Evolutionary conservation across 1,284 basidiomycete species (phyloP), one percentile per base, ranked within the genome.

Genomic region (Ustilago loliicola): DNA sequence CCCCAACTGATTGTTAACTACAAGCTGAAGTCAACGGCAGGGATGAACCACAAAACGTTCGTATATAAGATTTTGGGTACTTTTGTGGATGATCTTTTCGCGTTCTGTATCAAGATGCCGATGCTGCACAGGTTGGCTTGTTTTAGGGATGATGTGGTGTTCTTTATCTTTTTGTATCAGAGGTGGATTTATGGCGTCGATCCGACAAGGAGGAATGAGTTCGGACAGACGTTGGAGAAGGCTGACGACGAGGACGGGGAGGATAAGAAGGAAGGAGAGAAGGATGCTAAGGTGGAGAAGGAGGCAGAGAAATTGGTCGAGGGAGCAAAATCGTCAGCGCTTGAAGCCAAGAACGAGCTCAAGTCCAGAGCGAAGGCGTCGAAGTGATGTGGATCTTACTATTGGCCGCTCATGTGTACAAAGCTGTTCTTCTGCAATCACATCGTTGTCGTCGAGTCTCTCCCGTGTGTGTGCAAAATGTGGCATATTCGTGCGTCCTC

Each of bases 1-100:
- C 82, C 82, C 1, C 81, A 82, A 60, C 60, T 80, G 11, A 82
- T 82, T 50, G 76, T 82, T 89, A 96, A 98, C 88, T 97, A 96
- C 89, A 96, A 97, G 65, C 72, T 86, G 75, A 87, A 93, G 91
- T 93, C 91, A 84, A 94, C 95, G 42, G 92, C 94, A 42, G 94
- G 96, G 85, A 94, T 96, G 92, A 94, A 93, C 11, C 94, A 96
- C 91, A 97, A 96, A 87, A 94, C 96, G 3, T 95, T 98, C 93
- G 91, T 96, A 75, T 98, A 94, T 90, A 97, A 97, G 88, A 92
- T 93, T 2, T 88, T 95, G 57, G 92, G 92, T 32, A 94, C 94
- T 7, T 87, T 89, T 61, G 93, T 97, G 34, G 95, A 98, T 87
- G 95, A 97, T 88, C 90, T 96, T 79, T 76, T 83, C 68, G 83